Percentiles rank a stretch among this genome's conserved stretches.
Evolutionary conservation across 2,329 filamentous ascomycete species (phyloP).

Genomic region (Emmonsia crescens): DNA sequence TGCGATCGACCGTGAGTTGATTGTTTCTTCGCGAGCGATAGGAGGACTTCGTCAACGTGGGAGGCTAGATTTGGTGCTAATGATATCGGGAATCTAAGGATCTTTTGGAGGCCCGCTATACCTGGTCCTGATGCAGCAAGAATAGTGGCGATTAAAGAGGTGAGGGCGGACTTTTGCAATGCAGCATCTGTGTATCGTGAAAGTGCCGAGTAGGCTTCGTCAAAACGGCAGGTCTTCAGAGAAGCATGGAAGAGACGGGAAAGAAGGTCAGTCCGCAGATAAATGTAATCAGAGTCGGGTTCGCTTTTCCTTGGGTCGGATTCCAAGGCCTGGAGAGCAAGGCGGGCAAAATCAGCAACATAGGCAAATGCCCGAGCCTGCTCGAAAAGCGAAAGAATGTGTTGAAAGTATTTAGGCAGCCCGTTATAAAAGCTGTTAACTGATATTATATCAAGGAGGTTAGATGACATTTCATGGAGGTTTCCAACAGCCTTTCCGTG

Average conservation of each 20-base stretch:
- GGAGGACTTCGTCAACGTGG: constrained; percentile 67
- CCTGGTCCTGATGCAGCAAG: constrained; percentile 31
- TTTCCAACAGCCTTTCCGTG: constrained; percentile 36
- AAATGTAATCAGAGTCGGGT: constrained; percentile 26
- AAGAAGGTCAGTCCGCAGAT: constrained; percentile 59
- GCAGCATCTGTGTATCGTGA: constrained; percentile 60
- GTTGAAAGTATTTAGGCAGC: constrained; percentile 72
- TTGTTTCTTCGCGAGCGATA: constrained; percentile 58
- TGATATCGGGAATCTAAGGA: constrained; percentile 64
- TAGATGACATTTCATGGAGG: constrained; percentile 39
- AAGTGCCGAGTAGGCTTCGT: constrained; percentile 70
- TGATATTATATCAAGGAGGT: constrained; percentile 66
- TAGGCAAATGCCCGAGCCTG: constrained; percentile 64
- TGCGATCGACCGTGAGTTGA: constrained; percentile 40
- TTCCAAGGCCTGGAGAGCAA: constrained; percentile 56
- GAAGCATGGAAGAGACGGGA: constrained; percentile 76
- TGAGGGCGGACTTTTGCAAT: constrained; percentile 61
- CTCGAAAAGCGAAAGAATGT: constrained; percentile 75
- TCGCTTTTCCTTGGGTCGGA: constrained; percentile 22
- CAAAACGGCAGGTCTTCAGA: constrained; percentile 66
- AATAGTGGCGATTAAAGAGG: constrained; percentile 48
- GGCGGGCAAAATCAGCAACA: constrained; percentile 70
- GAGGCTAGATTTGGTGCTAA: constrained; percentile 55
- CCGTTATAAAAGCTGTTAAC: constrained; percentile 59
- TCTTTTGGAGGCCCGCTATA: constrained; percentile 39